Evolutionary conservation across 2,329 filamentous ascomycete genomes (phyloP), one percentile per base, ranked within the genome.

Genomic region (Cercospora sp.): DNA sequence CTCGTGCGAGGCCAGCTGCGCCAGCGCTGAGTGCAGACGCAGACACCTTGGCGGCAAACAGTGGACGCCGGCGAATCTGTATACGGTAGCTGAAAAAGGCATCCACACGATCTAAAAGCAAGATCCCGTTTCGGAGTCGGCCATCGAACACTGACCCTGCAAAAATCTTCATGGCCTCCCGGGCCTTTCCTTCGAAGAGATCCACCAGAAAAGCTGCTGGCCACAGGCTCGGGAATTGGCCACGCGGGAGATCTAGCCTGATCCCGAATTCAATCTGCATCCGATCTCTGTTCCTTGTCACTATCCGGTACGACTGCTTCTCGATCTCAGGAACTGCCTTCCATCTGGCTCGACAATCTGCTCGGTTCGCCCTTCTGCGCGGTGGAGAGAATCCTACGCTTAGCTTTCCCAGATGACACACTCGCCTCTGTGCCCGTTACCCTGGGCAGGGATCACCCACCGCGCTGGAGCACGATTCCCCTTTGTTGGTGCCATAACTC

Each of bases 211-310:
- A 32, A 18, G 49, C 49, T n/a, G 49, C 49, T 30, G 28, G 43
- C 30, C 28, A 28, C 61, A 53, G 12, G 61, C 40, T 51, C 61
- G 45, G 53, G 26, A 63, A 61, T 49, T 62, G 66, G 43, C 57
- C 66, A 62, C 66, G 57, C 61, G 66, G 61, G 66, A 67, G 62
- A 66, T 67, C 63, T 63, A 63, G 65, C 61, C 57, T 37, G 40
- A 59, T 65, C 58, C 65, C 51, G 66, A 57, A 64, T 49, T 55
- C 34, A 61, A 58, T 65, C 66, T 66, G 57, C 62, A 59, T 67
- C 67, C 69, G 69, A 70, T 70, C 69, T 69, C 37, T 66, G 57
- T 67, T 40, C 66, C 69, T 65, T 65, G 66, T 65, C 63, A 43
- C 59, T 40, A 66, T 37, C 26, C 65, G 65, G 59, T 67, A 67